Percentiles rank a stretch among this genome's conserved stretches.
Conservation (phyloP, 2,329 filamentous ascomycete species). For the Trichophaea hybrida region DNA sequence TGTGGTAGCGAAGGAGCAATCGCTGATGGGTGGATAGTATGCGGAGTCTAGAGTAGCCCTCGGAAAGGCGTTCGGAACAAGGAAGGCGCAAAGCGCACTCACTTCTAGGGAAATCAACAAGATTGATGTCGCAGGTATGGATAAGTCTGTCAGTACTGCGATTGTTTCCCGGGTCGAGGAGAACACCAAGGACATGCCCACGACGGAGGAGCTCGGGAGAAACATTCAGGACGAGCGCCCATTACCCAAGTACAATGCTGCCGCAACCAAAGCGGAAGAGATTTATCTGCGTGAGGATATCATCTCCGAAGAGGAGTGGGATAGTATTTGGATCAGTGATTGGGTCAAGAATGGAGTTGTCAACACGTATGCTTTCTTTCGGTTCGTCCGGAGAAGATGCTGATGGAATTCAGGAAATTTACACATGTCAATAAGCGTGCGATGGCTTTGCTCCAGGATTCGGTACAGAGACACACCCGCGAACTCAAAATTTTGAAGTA, state of each 20-base stretch:
- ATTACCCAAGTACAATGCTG: slow-evolving; percentile 53
- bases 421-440: slow-evolving; percentile 51
- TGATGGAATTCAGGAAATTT: slow-evolving; percentile 6
- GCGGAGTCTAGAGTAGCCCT: slow-evolving; percentile 44
- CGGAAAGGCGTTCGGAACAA: slow-evolving; percentile 67
- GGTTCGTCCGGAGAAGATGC: neutral
- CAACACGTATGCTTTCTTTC: slow-evolving; percentile 37
- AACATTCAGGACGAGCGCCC: slow-evolving; percentile 55
- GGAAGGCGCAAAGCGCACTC: slow-evolving; percentile 70
- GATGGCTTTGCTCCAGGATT: slow-evolving; percentile 33
- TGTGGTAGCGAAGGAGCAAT: slow-evolving; percentile 29
- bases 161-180: slow-evolving; percentile 39
- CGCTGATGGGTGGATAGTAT: slow-evolving; percentile 20
- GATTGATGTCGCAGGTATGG: slow-evolving; percentile 38
- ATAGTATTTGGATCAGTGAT: slow-evolving; percentile 52
- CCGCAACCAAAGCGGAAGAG: slow-evolving; percentile 52
- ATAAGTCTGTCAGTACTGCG: slow-evolving; percentile 46
- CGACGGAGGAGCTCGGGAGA: slow-evolving; percentile 49
- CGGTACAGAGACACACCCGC: slow-evolving; percentile 37
- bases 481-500: slow-evolving; percentile 38
- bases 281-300: slow-evolving; percentile 56
- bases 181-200: slow-evolving; percentile 50
- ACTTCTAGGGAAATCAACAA: slow-evolving; percentile 37
- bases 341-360: slow-evolving; percentile 56
- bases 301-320: slow-evolving; percentile 53